phyloP scores from a whole-genome alignment of 2,329 filamentous ascomycete genomes.

The Colletotrichum spaethianum region DNA sequence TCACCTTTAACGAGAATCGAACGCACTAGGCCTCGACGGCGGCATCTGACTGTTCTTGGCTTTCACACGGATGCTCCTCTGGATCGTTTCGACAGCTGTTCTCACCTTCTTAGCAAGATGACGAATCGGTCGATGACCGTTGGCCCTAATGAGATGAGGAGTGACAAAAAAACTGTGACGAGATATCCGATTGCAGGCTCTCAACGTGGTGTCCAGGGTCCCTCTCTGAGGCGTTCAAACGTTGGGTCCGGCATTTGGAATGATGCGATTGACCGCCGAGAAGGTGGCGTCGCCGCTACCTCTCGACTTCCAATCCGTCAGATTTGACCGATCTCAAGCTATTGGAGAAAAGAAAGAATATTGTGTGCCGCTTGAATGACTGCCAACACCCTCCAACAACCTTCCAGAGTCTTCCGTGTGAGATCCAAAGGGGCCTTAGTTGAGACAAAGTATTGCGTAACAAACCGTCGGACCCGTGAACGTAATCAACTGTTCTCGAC shows the following conservation, averaged over 20 bases:
- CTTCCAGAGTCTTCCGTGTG: background rate
- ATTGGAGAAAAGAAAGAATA: background rate
- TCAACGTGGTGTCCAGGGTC: conserved; percentile 17
- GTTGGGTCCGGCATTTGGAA: background rate
- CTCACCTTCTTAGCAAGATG: background rate
- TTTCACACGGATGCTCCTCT: background rate
- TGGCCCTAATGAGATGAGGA: conserved; percentile 8
- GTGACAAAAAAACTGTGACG: background rate
- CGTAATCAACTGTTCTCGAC: conserved; percentile 1
- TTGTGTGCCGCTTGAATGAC: background rate
- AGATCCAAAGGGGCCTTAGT: background rate
- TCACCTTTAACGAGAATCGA: conserved; percentile 16
- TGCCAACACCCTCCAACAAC: background rate
- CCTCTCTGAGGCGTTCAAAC: background rate
- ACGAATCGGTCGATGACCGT: background rate
- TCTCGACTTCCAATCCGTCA: conserved; percentile 6
- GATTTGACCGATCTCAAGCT: conserved; percentile 1
- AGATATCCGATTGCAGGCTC: background rate
- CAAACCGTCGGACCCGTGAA: background rate
- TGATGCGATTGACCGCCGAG: background rate
- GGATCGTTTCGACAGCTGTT: conserved; percentile 18
- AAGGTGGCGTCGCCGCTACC: conserved; percentile 28
- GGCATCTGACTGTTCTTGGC: conserved; percentile 21
- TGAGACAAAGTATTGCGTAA: background rate
- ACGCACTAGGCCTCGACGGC: background rate